Conservation (phyloP, 169 alveolate species). For the Theileria sp. region DNA sequence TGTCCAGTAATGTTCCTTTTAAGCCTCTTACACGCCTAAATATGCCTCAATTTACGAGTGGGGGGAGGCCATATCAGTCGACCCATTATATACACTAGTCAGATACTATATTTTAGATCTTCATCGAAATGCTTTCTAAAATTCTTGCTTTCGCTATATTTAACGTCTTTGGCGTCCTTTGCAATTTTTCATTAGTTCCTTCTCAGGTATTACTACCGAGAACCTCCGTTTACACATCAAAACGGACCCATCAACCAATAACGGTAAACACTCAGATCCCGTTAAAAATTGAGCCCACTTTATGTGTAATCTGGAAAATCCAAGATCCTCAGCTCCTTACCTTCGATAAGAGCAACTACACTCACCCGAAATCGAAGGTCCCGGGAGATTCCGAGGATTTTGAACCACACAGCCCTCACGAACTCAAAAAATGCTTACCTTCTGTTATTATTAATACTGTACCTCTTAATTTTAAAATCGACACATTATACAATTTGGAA, state of each 20-base stretch:
- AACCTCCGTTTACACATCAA: constrained; percentile 32
- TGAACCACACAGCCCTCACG: not conserved
- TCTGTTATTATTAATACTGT: not conserved
- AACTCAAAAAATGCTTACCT: constrained; percentile 6
- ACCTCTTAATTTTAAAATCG: constrained; percentile 1
- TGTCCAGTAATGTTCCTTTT: not conserved
- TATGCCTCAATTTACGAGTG: not conserved
- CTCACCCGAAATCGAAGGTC: not conserved
- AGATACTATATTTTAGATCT: not conserved
- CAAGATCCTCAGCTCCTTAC: constrained; percentile 49
- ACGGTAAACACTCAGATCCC: constrained; percentile 40
- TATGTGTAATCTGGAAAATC: constrained; percentile 59
- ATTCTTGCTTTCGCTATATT: not conserved
- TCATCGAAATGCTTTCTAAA: not conserved
- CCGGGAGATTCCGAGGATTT: not conserved
- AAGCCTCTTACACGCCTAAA: not conserved
- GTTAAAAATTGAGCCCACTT: constrained; percentile 55
- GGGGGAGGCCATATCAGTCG: not conserved
- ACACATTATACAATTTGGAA: constrained; percentile 6
- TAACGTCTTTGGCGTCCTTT: not conserved
- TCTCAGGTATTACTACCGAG: constrained; percentile 58
- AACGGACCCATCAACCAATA: constrained; percentile 17
- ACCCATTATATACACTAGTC: not conserved
- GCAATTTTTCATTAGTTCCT: constrained; percentile 37
- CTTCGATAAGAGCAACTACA: constrained; percentile 1